These are phyloP conservation scores for Monilinia aucupariae DNA, from an alignment of 2,329 filamentous ascomycete species.

Conservation along the genomic window DNA sequence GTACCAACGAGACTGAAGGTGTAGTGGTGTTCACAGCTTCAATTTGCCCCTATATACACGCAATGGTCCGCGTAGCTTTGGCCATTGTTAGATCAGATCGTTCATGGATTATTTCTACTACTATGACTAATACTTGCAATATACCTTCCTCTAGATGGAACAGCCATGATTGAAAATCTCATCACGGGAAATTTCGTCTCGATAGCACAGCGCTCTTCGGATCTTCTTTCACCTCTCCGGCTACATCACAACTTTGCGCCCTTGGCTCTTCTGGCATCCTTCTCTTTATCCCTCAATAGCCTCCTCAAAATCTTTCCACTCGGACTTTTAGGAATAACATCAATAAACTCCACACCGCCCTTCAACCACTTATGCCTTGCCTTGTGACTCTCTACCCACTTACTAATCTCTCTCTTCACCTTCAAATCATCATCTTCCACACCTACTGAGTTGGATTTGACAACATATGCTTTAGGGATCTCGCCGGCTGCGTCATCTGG, in stretches of 20 bases:
- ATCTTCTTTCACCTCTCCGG: not conserved
- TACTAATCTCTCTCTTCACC: slow-evolving; percentile 44
- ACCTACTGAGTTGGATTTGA: slow-evolving; percentile 43
- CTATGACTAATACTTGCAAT: not conserved
- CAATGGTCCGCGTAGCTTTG: too few relatives aligned
- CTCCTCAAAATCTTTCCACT: slow-evolving; percentile 69
- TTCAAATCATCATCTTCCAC: slow-evolving; percentile 53
- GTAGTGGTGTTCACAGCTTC: too few relatives aligned
- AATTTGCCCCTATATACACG: too few relatives aligned
- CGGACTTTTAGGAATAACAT: slow-evolving; percentile 65
- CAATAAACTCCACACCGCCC: slow-evolving; percentile 58
- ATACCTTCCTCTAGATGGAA: not conserved
- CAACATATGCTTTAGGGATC: slow-evolving; percentile 63
- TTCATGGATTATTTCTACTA: too few relatives aligned
- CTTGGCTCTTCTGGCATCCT: slow-evolving; percentile 56
- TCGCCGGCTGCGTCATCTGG: slow-evolving; percentile 58
- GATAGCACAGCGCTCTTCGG: not conserved
- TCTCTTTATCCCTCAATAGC: slow-evolving; percentile 68
- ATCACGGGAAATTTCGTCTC: not conserved
- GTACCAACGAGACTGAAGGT: too few relatives aligned
- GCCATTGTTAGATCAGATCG: too few relatives aligned
- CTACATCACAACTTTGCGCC: slow-evolving; percentile 58
- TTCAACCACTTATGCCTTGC: slow-evolving; percentile 64
- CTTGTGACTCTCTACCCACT: slow-evolving; percentile 61
- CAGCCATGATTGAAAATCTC: not conserved